Evolutionary conservation across 257 asterid species (phyloP), one percentile per base, ranked within the genome.

Genomic region (Anisodus tanguticus): DNA sequence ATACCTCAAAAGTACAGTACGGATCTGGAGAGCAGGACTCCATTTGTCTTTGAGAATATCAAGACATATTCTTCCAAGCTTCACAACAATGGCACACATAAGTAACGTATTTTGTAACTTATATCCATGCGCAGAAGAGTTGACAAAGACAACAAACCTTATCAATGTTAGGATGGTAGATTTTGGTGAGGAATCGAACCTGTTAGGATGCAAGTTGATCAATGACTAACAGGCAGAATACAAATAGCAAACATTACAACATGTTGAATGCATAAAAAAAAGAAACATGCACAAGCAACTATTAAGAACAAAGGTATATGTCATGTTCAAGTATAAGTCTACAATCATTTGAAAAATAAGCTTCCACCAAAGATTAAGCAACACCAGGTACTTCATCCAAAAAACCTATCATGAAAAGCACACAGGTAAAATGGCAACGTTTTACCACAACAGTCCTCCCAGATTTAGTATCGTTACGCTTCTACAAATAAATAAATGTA

Each of bases 1-100:
- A 68, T 90, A 97, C 99, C 99, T 95, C 88, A 97, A 85, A 87
- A 97, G 98, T 51, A 97, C 99, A 45, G 99, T 97, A 89, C 99
- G 94, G 74, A 97, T 97, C 93, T 97, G 99, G 88, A 97, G 99
- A 37, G 99, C 99, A 10, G 99, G 99, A 86, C 99, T 97, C 99
- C 99, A 97, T 80, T 97, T 97, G 93, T 97, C 99, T 90, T 97
- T 97, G 5, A 97, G 98, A 86, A 97, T 97, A 87, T 97, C 99
- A 37, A 97, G 95, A 88, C 99, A 97, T 86, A 97, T 97, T 93
- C 99, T 95, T 87, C 99, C 99, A 86, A 97, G 99, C 99, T 97
- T 92, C 90, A 89, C 59, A 41, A 9, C 64, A 51, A 76, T 26
- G 81, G 62, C 81, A 26, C 31, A 76, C 10, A 51, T 76, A 53